phyloP scores from a whole-genome alignment of 768 basidiomycete species.

The Strobilomyces echinocephalus region DNA sequence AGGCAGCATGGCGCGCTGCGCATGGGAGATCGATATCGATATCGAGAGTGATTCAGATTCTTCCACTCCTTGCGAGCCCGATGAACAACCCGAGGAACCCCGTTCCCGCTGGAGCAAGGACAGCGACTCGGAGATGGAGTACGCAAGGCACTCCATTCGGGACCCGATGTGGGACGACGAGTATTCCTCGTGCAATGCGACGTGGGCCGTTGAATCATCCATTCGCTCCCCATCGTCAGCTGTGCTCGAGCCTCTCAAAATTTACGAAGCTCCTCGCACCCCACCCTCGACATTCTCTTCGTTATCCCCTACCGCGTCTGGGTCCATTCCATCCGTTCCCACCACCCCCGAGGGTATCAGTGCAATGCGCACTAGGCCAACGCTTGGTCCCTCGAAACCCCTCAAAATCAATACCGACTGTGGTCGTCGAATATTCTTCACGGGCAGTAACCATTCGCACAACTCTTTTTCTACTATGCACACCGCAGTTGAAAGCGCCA shows the following conservation, averaged over 20 bases:
- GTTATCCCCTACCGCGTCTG: slow-evolving; percentile 35
- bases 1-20: slow-evolving; percentile 72
- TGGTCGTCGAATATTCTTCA: slow-evolving; percentile 33
- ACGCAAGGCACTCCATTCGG: slow-evolving; percentile 24
- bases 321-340: slow-evolving; percentile 45
- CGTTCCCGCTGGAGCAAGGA: slow-evolving; percentile 61
- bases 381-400: slow-evolving; percentile 33
- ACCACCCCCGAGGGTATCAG: slow-evolving; percentile 54
- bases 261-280: slow-evolving; percentile 45
- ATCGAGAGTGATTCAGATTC: slow-evolving; percentile 59
- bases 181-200: slow-evolving; percentile 46
- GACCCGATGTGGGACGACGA: slow-evolving; percentile 32
- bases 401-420: slow-evolving; percentile 59
- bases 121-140: slow-evolving; percentile 35
- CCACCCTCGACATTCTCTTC: slow-evolving; percentile 52
- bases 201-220: slow-evolving; percentile 52
- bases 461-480: slow-evolving; percentile 63
- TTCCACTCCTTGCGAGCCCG: slow-evolving; percentile 42
- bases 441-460: slow-evolving; percentile 41
- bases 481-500: slow-evolving; percentile 63
- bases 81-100: slow-evolving; percentile 36
- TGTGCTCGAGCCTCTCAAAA: slow-evolving; percentile 34
- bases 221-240: slow-evolving; percentile 42
- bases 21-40: slow-evolving; percentile 72
- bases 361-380: slow-evolving; percentile 36